Conservation (phyloP, 140 eudicot genomes). For the Ambrosia hybrid region DNA sequence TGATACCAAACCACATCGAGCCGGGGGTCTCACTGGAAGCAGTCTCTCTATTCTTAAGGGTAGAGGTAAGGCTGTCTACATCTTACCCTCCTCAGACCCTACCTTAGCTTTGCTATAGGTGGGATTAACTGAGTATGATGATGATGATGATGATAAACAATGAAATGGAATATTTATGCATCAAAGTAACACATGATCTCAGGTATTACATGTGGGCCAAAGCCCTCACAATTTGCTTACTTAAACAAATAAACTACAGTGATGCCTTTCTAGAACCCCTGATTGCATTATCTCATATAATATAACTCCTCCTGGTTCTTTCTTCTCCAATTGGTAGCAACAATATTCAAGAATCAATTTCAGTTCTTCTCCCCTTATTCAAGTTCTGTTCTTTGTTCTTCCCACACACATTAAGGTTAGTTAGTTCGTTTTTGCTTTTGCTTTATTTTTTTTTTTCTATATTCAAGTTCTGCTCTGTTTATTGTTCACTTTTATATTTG, state of each 20-base stretch:
- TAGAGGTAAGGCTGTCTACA: too few species aligned
- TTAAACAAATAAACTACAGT: too few species aligned
- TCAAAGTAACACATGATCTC: conserved; percentile 23
- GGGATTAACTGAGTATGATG: too few species aligned
- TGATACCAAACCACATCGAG: too few species aligned
- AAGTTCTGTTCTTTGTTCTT: neutral
- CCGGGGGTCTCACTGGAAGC: too few species aligned
- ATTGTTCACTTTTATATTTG: neutral
- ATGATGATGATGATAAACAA: too few species aligned
- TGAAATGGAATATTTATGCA: neutral
- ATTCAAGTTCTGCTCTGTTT: neutral
- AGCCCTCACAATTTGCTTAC: neutral
- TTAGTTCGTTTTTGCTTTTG: neutral
- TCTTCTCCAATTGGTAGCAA: neutral
- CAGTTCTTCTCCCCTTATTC: conserved; percentile 1
- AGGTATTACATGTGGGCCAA: conserved; percentile 16
- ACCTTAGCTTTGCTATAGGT: too few species aligned
- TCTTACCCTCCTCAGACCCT: too few species aligned
- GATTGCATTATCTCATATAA: neutral
- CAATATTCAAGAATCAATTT: neutral
- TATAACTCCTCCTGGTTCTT: neutral
- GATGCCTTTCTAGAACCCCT: neutral
- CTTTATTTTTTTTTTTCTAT: neutral
- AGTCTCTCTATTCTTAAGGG: too few species aligned
- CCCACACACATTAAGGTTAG: neutral